Percentiles rank a stretch among this genome's conserved stretches.
These are phyloP conservation scores for Ensete ventricosum DNA, from an alignment of 176 grass and related monocot genomes.

Conservation along the genomic window DNA sequence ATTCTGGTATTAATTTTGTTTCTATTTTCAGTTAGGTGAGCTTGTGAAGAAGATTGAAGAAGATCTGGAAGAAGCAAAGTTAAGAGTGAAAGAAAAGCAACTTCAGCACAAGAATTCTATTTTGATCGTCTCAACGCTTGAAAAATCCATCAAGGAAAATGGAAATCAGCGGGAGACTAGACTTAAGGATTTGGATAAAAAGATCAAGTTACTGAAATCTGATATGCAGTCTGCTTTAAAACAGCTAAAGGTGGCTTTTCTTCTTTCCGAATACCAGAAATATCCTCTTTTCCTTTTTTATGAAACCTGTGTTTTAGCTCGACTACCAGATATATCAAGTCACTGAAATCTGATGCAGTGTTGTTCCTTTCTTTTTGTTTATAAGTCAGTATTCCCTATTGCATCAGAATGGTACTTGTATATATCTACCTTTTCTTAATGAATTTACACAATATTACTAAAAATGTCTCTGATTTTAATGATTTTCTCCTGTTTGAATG, in stretches of 20 bases:
- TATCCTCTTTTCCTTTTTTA: constrained; percentile 6
- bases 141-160: constrained; percentile 67
- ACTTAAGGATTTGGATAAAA: constrained; percentile 74
- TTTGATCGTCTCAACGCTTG: constrained; percentile 55
- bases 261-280: constrained; percentile 7
- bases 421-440: too few relatives aligned
- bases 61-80: constrained; percentile 62
- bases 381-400: too few relatives aligned
- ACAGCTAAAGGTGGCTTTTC: constrained; percentile 59
- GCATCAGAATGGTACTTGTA: too few relatives aligned
- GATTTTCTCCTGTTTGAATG: too few relatives aligned
- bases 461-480: too few relatives aligned
- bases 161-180: constrained; percentile 72
- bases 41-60: constrained; percentile 79
- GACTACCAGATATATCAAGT: too few relatives aligned
- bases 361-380: too few relatives aligned
- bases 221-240: constrained; percentile 86
- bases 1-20: constrained; percentile 6
- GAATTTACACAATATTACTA: too few relatives aligned
- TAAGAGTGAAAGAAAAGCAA: constrained; percentile 57
- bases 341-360: too few relatives aligned
- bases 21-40: constrained; percentile 52
- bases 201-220: constrained; percentile 74
- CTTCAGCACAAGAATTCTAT: constrained; percentile 46
- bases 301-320: background rate